Evolutionary conservation across 2,329 filamentous ascomycete genomes (phyloP).

Genomic region (Didymella segeticola): DNA sequence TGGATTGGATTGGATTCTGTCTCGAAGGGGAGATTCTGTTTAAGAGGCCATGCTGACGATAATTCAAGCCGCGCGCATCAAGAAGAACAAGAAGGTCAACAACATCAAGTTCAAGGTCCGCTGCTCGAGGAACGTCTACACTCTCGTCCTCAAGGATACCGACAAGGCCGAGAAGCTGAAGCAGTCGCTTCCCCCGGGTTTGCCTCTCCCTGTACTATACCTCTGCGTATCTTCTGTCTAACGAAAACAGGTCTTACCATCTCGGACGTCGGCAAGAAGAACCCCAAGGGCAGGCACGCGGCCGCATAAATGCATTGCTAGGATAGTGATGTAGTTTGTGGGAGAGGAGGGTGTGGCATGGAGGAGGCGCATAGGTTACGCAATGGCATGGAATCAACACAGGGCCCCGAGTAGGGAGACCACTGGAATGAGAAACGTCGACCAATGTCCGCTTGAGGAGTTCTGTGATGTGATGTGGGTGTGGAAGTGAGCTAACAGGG

Average conservation of each 20-base stretch:
- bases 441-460: neutral
- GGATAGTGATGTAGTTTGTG: slow-evolving; percentile 10
- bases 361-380: too few relatives aligned
- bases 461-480: neutral
- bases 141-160: slow-evolving; percentile 95
- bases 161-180: slow-evolving; percentile 99
- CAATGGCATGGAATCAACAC: slow-evolving; percentile 39
- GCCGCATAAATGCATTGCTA: slow-evolving; percentile 33
- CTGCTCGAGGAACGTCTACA: slow-evolving; percentile 96
- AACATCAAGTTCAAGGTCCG: slow-evolving; percentile 99
- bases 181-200: slow-evolving; percentile 96
- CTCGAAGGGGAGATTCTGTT: neutral
- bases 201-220: neutral
- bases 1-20: neutral
- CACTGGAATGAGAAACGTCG: slow-evolving; percentile 18
- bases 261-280: slow-evolving; percentile 68
- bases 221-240: neutral
- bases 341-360: slow-evolving; percentile 28
- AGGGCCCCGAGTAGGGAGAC: slow-evolving; percentile 23
- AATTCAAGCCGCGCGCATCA: slow-evolving; percentile 63
- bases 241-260: slow-evolving; percentile 60
- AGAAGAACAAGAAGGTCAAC: slow-evolving; percentile 90
- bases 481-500: too few relatives aligned
- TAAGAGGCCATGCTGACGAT: too few relatives aligned
- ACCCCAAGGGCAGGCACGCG: slow-evolving; percentile 62